Conservation (phyloP, 164 flowering plant species). For the Umbilicus rupestris region DNA sequence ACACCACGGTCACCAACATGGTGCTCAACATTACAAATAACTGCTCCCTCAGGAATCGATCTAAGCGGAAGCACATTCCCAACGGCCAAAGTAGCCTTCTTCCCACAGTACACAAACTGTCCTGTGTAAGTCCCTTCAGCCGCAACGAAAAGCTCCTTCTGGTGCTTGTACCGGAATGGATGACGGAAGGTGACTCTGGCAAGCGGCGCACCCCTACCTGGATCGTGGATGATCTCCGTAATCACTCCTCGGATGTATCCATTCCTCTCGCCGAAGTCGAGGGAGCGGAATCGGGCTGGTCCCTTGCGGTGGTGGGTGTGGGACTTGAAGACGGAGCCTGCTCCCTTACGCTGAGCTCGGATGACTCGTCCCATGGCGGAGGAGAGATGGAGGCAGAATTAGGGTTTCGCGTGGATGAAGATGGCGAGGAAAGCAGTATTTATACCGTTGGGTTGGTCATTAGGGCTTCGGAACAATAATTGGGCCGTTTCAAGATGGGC, state of each 20-base stretch:
- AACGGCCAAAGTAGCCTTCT: not conserved
- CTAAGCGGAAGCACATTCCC: not conserved
- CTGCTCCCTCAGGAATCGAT: not conserved
- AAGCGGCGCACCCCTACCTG: not conserved
- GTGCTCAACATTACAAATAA: not conserved
- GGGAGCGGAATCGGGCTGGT: constrained; percentile 42
- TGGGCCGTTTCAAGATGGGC: no score
- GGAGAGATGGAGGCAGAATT: no score
- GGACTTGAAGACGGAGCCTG: constrained; percentile 33
- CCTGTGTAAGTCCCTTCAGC: constrained; percentile 58
- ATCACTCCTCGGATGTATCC: constrained; percentile 48
- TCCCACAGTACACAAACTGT: constrained; percentile 51
- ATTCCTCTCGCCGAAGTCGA: constrained; percentile 55
- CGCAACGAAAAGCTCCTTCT: constrained; percentile 55
- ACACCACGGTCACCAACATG: not conserved
- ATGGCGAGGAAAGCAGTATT: no score
- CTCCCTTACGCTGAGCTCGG: constrained; percentile 36
- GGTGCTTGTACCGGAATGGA: constrained; percentile 49
- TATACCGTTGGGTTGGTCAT: no score
- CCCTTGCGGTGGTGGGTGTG: constrained; percentile 31
- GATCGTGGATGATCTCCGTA: constrained; percentile 23
- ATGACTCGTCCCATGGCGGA: constrained; percentile 23
- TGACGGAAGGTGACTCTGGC: constrained; percentile 9
- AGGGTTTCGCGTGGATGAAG: no score
- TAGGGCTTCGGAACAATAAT: no score